Conservation (phyloP, 768 basidiomycete species). For the Leccinum pellstonianum region DNA sequence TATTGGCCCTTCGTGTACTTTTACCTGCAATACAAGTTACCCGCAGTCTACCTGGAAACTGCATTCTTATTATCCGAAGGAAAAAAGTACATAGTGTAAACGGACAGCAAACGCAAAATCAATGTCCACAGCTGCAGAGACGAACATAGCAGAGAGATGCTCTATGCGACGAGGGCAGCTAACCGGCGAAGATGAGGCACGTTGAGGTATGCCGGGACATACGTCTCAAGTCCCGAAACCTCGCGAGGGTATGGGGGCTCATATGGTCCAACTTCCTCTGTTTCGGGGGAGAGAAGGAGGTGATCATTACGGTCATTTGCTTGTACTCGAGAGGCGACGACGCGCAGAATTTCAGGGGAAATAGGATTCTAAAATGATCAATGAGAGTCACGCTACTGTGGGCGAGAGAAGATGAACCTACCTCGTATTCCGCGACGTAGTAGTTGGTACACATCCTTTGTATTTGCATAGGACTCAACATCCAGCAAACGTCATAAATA, state of each 20-base stretch:
- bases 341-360: slow-evolving; percentile 93
- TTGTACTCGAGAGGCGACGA: slow-evolving; percentile 93
- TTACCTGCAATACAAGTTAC: not conserved
- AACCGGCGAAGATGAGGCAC: slow-evolving; percentile 86
- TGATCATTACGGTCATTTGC: slow-evolving; percentile 98
- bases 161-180: slow-evolving; percentile 79
- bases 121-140: slow-evolving; percentile 2
- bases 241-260: slow-evolving; percentile 93
- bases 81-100: slow-evolving; percentile 23
- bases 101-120: slow-evolving; percentile 15
- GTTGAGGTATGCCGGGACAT: slow-evolving; percentile 89
- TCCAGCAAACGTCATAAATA: slow-evolving; percentile 99
- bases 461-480: slow-evolving; percentile 98
- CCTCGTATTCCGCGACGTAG: slow-evolving; percentile 99
- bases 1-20: not conserved
- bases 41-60: slow-evolving; percentile 1
- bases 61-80: slow-evolving; percentile 18
- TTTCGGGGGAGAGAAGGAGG: slow-evolving; percentile 91
- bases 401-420: slow-evolving; percentile 33
- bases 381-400: not conserved
- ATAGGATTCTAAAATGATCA: slow-evolving; percentile 74
- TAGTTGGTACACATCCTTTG: slow-evolving; percentile 99
- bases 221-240: slow-evolving; percentile 94
- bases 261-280: slow-evolving; percentile 95
- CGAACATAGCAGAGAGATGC: slow-evolving; percentile 1